phyloP scores from a whole-genome alignment of 371 early-diverging fungal genomes.

The Neoconidiobolus thromboides region DNA sequence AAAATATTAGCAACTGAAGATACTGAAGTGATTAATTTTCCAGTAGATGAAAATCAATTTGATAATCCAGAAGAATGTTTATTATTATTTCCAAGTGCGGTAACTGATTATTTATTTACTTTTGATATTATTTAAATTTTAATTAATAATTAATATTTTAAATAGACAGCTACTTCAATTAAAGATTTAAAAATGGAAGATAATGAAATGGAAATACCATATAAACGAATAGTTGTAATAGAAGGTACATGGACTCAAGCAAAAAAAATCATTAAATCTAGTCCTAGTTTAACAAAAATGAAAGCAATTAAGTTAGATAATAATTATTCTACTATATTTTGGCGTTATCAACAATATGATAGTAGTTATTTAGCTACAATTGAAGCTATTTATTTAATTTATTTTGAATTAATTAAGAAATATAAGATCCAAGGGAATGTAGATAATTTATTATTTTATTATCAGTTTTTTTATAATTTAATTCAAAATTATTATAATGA shows the following conservation, averaged over 20 bases:
- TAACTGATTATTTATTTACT: constrained; percentile 14
- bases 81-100: constrained; percentile 72
- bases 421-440: constrained; percentile 20
- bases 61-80: constrained; percentile 43
- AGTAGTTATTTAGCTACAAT: constrained; percentile 69
- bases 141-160: not conserved
- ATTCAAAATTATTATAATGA: constrained; percentile 53
- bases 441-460: constrained; percentile 76
- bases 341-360: constrained; percentile 67
- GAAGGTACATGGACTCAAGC: constrained; percentile 92
- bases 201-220: constrained; percentile 25
- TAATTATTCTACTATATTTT: constrained; percentile 63
- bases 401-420: constrained; percentile 38
- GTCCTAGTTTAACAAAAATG: constrained; percentile 20
- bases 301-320: constrained; percentile 33
- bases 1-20: constrained; percentile 47
- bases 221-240: constrained; percentile 63
- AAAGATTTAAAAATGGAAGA: constrained; percentile 45
- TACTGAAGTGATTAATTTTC: constrained; percentile 30
- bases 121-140: constrained; percentile 8
- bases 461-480: constrained; percentile 60
- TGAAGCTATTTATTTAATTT: constrained; percentile 85
- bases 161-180: not conserved
- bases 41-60: constrained; percentile 25
- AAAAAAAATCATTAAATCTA: constrained; percentile 36